Evolutionary conservation across 768 basidiomycete species (phyloP).

Genomic region (Rhodotorula kratochvilovae): DNA sequence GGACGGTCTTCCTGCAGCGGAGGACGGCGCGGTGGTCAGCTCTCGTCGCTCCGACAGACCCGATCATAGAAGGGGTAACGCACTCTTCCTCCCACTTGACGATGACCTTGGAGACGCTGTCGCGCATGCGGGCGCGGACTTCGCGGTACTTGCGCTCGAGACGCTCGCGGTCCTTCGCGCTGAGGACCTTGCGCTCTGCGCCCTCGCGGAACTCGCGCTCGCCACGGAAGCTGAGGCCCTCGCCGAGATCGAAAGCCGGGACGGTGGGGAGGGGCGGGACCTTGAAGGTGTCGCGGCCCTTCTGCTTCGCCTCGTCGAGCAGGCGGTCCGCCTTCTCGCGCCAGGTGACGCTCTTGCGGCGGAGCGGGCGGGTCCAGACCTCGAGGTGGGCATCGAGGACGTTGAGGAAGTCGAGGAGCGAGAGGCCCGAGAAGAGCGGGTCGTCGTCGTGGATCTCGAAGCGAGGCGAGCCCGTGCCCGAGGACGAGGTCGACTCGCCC

Average conservation of each 20-base stretch:
- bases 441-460: slow-evolving; percentile 33
- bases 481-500: background rate
- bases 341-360: slow-evolving; percentile 30
- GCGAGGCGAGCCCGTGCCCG: slow-evolving; percentile 3
- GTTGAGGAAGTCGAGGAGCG: slow-evolving; percentile 40
- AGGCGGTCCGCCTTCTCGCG: slow-evolving; percentile 21
- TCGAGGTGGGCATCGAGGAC: slow-evolving; percentile 41
- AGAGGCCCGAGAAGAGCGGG: slow-evolving; percentile 30
- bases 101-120: slow-evolving; percentile 51
- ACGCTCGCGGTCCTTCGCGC: slow-evolving; percentile 21
- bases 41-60: too few relatives aligned
- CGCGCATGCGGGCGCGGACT: slow-evolving; percentile 19
- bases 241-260: slow-evolving; percentile 11
- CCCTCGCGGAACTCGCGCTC: background rate
- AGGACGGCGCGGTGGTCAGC: too few relatives aligned
- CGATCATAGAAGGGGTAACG: too few relatives aligned
- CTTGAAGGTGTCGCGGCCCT: slow-evolving; percentile 3
- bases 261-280: slow-evolving; percentile 24
- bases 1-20: slow-evolving; percentile 64
- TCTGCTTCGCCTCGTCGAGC: slow-evolving; percentile 31
- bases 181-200: background rate
- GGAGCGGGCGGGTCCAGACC: slow-evolving; percentile 31
- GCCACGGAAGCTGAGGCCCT: background rate
- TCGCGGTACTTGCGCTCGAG: slow-evolving; percentile 34
- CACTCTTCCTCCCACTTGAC: slow-evolving; percentile 82